Evolutionary conservation across 2,329 filamentous ascomycete genomes (phyloP).

Genomic region (Seiridium unicorne): DNA sequence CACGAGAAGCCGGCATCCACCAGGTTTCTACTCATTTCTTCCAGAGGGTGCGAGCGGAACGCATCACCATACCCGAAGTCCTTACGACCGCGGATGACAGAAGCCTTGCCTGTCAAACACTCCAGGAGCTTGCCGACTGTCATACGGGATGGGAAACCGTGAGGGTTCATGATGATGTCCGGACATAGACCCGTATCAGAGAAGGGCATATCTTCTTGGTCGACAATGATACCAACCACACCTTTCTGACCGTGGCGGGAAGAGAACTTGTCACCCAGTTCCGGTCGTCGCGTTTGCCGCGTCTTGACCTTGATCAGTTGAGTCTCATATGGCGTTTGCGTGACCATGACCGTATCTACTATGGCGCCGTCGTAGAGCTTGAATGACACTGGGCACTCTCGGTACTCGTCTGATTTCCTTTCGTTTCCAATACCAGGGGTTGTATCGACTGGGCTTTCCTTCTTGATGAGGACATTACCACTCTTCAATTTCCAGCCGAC

Average conservation of each 20-base stretch:
- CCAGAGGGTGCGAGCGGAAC: conserved; percentile 79
- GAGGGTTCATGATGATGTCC: conserved; percentile 99
- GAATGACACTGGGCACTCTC: conserved; percentile 72
- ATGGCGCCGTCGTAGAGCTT: conserved; percentile 81
- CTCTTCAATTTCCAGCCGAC: conserved; percentile 77
- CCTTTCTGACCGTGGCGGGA: conserved; percentile 98
- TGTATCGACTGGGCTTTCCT: conserved; percentile 79
- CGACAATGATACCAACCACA: conserved; percentile 93
- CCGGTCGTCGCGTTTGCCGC: conserved; percentile 90
- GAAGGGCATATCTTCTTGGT: conserved; percentile 97
- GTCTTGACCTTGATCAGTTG: conserved; percentile 92
- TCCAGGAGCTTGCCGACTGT: conserved; percentile 98
- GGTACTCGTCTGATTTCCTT: conserved; percentile 60
- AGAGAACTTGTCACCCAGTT: conserved; percentile 97
- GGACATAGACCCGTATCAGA: conserved; percentile 87
- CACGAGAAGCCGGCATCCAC: conserved; percentile 91
- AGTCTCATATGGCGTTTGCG: conserved; percentile 81
- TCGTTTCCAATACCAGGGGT: conserved; percentile 69
- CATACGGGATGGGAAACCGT: conserved; percentile 99
- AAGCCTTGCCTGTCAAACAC: conserved; percentile 90
- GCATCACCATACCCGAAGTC: conserved; percentile 83
- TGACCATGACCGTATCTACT: conserved; percentile 95
- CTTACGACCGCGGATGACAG: conserved; percentile 78
- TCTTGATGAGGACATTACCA: conserved; percentile 88
- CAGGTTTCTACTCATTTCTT: conserved; percentile 84